Conservation (phyloP, 2,329 filamentous ascomycete genomes). For the Penicillium brasilianum region DNA sequence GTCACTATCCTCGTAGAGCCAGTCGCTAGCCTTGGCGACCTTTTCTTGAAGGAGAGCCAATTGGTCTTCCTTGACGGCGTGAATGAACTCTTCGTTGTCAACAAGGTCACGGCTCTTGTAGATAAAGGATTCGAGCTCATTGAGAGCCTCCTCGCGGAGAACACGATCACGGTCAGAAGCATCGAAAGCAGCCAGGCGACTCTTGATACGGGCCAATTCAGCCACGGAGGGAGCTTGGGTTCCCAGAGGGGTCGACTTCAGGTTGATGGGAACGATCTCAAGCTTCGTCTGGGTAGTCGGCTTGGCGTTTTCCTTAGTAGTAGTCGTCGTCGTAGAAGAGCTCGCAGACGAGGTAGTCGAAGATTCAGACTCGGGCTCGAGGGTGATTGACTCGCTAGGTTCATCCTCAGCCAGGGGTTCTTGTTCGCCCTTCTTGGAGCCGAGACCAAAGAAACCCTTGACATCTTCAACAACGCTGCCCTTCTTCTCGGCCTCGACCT, state of each 20-base stretch:
- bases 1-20: constrained; percentile 85
- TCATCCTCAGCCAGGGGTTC: constrained; percentile 66
- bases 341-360: constrained; percentile 50
- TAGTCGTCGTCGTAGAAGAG: constrained; percentile 57
- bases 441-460: constrained; percentile 95
- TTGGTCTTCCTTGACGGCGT: constrained; percentile 71
- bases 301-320: constrained; percentile 51
- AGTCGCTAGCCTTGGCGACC: constrained; percentile 75
- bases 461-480: constrained; percentile 88
- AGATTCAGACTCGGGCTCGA: constrained; percentile 54
- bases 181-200: constrained; percentile 82
- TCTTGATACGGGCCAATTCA: constrained; percentile 60
- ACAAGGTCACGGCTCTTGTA: constrained; percentile 86
- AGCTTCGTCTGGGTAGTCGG: constrained; percentile 52
- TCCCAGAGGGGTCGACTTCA: constrained; percentile 55
- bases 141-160: constrained; percentile 82
- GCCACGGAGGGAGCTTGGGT: constrained; percentile 42
- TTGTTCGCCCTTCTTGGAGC: constrained; percentile 86
- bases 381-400: constrained; percentile 54
- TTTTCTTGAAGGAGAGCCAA: constrained; percentile 70
- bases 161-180: constrained; percentile 78
- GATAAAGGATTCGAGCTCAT: constrained; percentile 90
- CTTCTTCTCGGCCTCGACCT: constrained; percentile 75
- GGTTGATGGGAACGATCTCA: constrained; percentile 58
- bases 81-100: constrained; percentile 74